Evolutionary conservation across 2,329 filamentous ascomycete genomes (phyloP).

Genomic region (Chaetomium globosum): DNA sequence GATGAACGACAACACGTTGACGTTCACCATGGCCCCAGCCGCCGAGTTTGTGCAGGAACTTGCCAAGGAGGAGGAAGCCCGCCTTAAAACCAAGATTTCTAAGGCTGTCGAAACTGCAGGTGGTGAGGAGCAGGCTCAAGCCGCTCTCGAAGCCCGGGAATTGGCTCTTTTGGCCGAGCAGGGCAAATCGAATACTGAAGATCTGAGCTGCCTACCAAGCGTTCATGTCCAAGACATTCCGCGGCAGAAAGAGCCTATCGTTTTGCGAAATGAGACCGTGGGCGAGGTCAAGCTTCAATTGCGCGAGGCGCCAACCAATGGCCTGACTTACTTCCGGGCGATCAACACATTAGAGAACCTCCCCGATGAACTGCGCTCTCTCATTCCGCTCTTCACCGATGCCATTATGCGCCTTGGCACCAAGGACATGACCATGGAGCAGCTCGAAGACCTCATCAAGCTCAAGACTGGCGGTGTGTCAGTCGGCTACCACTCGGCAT

Average conservation of each 20-base stretch:
- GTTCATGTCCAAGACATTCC: conserved; percentile 89
- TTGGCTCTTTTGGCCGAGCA: conserved; percentile 79
- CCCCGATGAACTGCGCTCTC: conserved; percentile 78
- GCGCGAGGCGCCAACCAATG: conserved; percentile 92
- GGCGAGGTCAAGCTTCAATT: conserved; percentile 76
- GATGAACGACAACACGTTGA: conserved; percentile 80
- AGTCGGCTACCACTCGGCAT: conserved; percentile 79
- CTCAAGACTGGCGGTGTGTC: conserved; percentile 91
- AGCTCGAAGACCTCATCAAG: conserved; percentile 94
- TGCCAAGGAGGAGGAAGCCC: conserved; percentile 72
- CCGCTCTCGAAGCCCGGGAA: conserved; percentile 75
- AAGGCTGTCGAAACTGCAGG: conserved; percentile 70
- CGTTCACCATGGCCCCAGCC: conserved; percentile 92
- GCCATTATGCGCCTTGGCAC: conserved; percentile 93
- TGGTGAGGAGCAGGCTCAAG: conserved; percentile 69
- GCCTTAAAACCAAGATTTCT: conserved; percentile 74
- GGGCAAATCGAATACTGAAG: conserved; percentile 79
- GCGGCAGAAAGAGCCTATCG: conserved; percentile 65
- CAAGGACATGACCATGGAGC: conserved; percentile 83
- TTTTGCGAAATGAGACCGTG: conserved; percentile 65
- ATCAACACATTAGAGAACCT: conserved; percentile 78
- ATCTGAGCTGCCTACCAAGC: conserved; percentile 84
- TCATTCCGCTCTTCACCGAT: conserved; percentile 89
- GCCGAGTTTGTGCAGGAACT: conserved; percentile 73
- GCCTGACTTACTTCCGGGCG: conserved; percentile 91